Evolutionary conservation across 148 eudicot genomes (phyloP), one percentile per base, ranked within the genome.

Genomic region (Camellia japonica): DNA sequence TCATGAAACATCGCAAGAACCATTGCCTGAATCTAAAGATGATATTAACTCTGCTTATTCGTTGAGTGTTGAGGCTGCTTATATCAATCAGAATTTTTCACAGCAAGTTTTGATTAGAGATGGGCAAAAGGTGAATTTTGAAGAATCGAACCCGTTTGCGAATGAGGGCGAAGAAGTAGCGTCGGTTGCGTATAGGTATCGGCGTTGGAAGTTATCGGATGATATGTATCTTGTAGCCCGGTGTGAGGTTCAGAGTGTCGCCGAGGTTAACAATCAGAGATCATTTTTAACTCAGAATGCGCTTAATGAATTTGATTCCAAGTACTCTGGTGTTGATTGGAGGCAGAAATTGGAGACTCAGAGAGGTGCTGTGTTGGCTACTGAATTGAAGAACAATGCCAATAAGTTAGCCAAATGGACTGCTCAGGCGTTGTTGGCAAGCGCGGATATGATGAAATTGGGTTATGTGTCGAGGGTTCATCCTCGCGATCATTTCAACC

Each of bases 381-480:
- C 97, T 15, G 98, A 95, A 73, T 80, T 95, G 90, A 95, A 95
- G 90, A 96, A 96, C 81, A 96, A 96, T 88, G 93, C 97, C 1
- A 92, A 93, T 60, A 96, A 96, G 80, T 42, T 96, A 68, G 99
- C 99, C 0, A 96, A 96, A 75, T 96, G 99, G 99, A 96, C 99
- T 55, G 93, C 97, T 0, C 98, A 96, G 65, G 90, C 99, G 0
- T 73, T 96, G 18, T 84, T 96, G 86, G 98, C 88, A 6, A 87
- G 89, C 74, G 99, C 98, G 0, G 98, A 96, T 90, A 88, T 93
- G 97, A 96, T 96, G 99, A 96, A 96, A 69, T 80, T 96, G 80
- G 98, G 99, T 0, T 96, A 96, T 79, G 99, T 96, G 6, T 92
- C 98, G 0, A 90, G 99, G 88, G 98, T 93, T 84, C 97, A 95